Evolutionary conservation across 495 filamentous ascomycete genomes (phyloP).

Genomic region (Xylaria longipes): DNA sequence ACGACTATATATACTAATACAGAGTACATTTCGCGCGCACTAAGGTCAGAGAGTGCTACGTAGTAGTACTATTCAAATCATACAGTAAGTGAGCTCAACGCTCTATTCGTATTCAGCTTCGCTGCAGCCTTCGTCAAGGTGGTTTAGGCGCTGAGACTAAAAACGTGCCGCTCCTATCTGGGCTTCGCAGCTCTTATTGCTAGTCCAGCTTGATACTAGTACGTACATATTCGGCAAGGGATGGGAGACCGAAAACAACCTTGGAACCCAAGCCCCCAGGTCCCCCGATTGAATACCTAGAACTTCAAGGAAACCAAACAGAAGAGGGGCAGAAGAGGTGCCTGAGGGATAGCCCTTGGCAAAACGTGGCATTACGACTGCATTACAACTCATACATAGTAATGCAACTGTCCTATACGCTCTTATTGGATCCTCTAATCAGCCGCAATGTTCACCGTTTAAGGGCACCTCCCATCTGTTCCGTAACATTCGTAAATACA

Average conservation of each 20-base stretch:
- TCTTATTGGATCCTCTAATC: slow-evolving; percentile 1
- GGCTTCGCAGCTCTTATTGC: not conserved
- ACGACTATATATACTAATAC: not conserved
- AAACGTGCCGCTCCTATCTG: slow-evolving; percentile 1
- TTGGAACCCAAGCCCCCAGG: not conserved
- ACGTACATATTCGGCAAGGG: not conserved
- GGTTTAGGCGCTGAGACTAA: not conserved
- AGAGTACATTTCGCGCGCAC: not conserved
- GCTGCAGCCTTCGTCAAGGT: not conserved
- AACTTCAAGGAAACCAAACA: not conserved
- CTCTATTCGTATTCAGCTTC: not conserved
- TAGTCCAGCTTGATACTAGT: not conserved
- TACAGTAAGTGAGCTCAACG: not conserved
- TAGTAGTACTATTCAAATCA: not conserved
- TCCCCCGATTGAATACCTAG: not conserved
- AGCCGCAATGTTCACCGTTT: not conserved
- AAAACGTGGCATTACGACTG: slow-evolving; percentile 4
- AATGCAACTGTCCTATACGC: slow-evolving; percentile 8
- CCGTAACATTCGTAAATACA: not conserved
- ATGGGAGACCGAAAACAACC: not conserved
- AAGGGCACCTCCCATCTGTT: not conserved
- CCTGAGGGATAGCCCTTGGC: slow-evolving; percentile 6
- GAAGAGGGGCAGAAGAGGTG: not conserved
- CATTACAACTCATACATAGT: no score
- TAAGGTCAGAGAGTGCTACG: not conserved